phyloP scores from a whole-genome alignment of 108 stramenopile species.

The Nitzschia palea region DNA sequence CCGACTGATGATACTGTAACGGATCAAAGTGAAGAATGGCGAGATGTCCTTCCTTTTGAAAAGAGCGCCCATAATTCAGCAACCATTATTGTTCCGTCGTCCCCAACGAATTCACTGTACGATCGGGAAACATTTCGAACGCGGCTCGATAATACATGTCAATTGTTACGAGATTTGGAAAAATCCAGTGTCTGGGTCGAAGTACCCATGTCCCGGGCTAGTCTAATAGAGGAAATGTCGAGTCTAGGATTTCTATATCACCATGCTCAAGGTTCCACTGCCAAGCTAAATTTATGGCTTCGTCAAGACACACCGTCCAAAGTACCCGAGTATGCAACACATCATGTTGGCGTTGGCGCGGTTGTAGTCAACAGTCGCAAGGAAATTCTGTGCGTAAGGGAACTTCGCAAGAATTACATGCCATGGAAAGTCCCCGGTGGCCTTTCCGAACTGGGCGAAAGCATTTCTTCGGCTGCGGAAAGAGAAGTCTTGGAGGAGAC shows the following conservation, averaged over 20 bases:
- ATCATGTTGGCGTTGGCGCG: constrained; percentile 72
- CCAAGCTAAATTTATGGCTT: constrained; percentile 64
- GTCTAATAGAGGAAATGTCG: constrained; percentile 47
- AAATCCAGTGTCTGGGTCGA: constrained; percentile 75
- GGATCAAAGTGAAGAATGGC: constrained; percentile 11
- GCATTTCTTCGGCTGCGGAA: constrained; percentile 67
- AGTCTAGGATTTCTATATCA: constrained; percentile 57
- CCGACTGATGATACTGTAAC: background rate
- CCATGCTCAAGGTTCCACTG: constrained; percentile 54
- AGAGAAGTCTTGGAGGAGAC: constrained; percentile 92
- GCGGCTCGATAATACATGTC: constrained; percentile 48
- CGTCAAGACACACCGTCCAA: constrained; percentile 37
- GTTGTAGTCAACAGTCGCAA: constrained; percentile 61
- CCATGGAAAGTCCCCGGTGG: constrained; percentile 92
- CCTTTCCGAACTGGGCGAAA: constrained; percentile 77
- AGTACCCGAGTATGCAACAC: constrained; percentile 77
- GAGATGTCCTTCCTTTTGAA: constrained; percentile 51
- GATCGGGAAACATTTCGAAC: constrained; percentile 36
- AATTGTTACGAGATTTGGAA: constrained; percentile 28
- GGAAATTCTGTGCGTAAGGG: constrained; percentile 77
- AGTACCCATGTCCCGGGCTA: constrained; percentile 59
- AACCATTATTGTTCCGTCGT: constrained; percentile 50
- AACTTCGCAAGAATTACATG: constrained; percentile 65
- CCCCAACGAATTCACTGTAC: constrained; percentile 17
- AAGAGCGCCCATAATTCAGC: constrained; percentile 60